These are phyloP conservation scores for Magnolia sinica DNA, from an alignment of 164 flowering plant genomes.

Conservation along the genomic window DNA sequence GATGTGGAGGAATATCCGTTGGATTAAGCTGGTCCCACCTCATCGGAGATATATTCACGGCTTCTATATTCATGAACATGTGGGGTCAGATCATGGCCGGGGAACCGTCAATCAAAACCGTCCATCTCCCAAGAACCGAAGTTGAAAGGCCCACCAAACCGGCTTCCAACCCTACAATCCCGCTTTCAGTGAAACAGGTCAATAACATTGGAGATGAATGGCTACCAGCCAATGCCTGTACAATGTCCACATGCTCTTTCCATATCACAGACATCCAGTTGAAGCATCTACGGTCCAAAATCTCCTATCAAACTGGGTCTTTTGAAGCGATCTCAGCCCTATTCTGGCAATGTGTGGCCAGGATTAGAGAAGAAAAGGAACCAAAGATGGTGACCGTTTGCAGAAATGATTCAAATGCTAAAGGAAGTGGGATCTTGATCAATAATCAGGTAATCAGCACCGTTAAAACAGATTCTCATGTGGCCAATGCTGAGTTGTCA, in stretches of 20 bases:
- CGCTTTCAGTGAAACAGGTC: conserved; percentile 33
- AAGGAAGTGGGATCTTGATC: conserved; percentile 21
- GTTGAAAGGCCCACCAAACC: conserved; percentile 5
- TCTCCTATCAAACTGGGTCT: conserved; percentile 10
- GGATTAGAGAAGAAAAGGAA: conserved; percentile 27
- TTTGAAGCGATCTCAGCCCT: conserved; percentile 52
- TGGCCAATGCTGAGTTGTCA: conserved; percentile 20
- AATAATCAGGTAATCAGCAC: conserved; percentile 43
- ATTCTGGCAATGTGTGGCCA: conserved; percentile 62
- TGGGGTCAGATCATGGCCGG: conserved; percentile 43
- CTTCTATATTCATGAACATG: conserved; percentile 48
- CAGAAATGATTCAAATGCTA: conserved; percentile 8
- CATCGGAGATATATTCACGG: conserved; percentile 63
- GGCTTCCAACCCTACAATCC: conserved; percentile 7
- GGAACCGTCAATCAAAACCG: conserved; percentile 8
- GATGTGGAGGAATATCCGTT: conserved; percentile 65
- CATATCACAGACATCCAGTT: conserved; percentile 34
- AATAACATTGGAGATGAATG: conserved; percentile 53
- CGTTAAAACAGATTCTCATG: conserved; percentile 30
- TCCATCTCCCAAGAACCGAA: conserved; percentile 11
- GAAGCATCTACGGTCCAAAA: conserved; percentile 24
- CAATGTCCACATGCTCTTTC: conserved; percentile 41
- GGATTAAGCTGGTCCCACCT: conserved; percentile 82
- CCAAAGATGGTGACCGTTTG: conserved; percentile 43
- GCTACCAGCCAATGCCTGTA: conserved; percentile 26